phyloP scores from a whole-genome alignment of 768 basidiomycete genomes.

The Boletus subcaerulescens region DNA sequence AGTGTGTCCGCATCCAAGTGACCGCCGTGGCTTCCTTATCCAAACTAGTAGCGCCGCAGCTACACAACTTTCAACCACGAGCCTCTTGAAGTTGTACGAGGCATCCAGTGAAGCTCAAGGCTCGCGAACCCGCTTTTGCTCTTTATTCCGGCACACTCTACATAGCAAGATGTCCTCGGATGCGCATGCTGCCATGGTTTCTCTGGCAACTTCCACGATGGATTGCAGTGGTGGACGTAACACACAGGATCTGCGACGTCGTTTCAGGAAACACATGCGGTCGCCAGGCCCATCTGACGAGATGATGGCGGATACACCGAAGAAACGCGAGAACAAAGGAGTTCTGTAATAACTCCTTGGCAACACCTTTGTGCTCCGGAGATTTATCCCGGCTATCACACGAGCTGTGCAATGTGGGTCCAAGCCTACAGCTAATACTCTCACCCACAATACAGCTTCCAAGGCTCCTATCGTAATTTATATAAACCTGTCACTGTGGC shows the following conservation, averaged over 20 bases:
- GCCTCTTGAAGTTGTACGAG: too few relatives aligned
- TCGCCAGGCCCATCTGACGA: neutral
- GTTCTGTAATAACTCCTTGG: neutral
- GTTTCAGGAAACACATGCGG: neutral
- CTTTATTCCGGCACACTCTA: too few relatives aligned
- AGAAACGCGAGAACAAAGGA: neutral
- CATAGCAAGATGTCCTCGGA: too few relatives aligned
- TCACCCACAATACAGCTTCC: conserved; percentile 4
- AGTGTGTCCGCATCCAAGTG: too few relatives aligned
- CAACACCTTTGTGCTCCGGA: neutral
- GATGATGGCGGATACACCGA: conserved; percentile 1
- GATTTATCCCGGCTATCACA: neutral
- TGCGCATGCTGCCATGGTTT: too few relatives aligned
- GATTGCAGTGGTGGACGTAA: too few relatives aligned
- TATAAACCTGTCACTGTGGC: conserved; percentile 8
- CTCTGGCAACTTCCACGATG: too few relatives aligned
- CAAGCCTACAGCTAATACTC: conserved; percentile 6
- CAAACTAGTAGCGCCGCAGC: too few relatives aligned
- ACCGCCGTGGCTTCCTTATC: too few relatives aligned
- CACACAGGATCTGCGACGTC: neutral
- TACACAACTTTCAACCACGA: too few relatives aligned
- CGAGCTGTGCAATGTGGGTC: conserved; percentile 1
- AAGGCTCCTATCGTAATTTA: neutral
- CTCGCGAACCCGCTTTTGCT: too few relatives aligned
- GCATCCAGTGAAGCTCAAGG: too few relatives aligned